phyloP scores from a whole-genome alignment of 1,284 basidiomycete species.

The Cerrena zonata region DNA sequence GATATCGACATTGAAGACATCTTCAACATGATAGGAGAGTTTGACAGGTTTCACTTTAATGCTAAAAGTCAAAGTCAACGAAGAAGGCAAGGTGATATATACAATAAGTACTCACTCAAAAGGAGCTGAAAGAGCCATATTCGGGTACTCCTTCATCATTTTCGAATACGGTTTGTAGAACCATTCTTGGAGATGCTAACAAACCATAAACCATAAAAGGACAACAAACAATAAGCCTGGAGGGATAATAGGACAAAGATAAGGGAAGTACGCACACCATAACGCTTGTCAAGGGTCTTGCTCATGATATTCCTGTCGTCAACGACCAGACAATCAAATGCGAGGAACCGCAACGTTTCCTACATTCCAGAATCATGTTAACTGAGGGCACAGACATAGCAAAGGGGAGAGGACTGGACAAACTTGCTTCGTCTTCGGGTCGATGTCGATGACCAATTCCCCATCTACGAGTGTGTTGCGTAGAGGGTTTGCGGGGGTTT shows the following conservation, averaged over 20 bases:
- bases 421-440: conserved; percentile 68
- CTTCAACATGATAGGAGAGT: conserved; percentile 82
- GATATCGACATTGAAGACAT: conserved; percentile 81
- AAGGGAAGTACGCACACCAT: conserved; percentile 62
- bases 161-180: conserved; percentile 78
- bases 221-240: no score
- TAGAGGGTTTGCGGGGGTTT: conserved; percentile 58
- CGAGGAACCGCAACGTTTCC: conserved; percentile 78
- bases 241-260: not conserved
- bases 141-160: conserved; percentile 64
- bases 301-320: conserved; percentile 84
- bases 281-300: conserved; percentile 78
- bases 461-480: conserved; percentile 86
- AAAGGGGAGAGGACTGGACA: conserved; percentile 9
- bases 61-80: conserved; percentile 33
- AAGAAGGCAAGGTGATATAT: not conserved
- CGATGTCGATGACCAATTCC: conserved; percentile 88
- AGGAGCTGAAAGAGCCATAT: conserved; percentile 61
- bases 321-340: conserved; percentile 90
- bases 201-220: conserved; percentile 14
- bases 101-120: conserved; percentile 66
- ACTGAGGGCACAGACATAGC: not conserved
- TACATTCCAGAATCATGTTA: conserved; percentile 29
- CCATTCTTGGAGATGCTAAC: conserved; percentile 76
- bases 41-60: conserved; percentile 86